Conservation (phyloP, 1,284 basidiomycete genomes). For the Laetiporus sulphureus region DNA sequence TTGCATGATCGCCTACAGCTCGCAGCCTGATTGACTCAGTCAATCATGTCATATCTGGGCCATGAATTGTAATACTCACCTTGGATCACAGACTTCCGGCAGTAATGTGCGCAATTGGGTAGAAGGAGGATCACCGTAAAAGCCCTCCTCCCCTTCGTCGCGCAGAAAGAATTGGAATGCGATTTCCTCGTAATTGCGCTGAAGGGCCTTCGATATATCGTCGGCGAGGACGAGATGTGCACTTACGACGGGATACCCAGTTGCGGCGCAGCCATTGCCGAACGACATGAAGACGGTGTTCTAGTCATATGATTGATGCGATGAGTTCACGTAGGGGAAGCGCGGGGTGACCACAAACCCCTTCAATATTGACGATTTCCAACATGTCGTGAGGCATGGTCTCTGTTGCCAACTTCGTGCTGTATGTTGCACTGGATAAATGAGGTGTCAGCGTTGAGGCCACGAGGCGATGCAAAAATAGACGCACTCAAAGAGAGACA, state of each 20-base stretch:
- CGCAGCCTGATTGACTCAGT: too few species aligned
- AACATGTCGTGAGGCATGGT: neutral
- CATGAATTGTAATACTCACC: constrained; percentile 29
- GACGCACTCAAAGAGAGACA: constrained; percentile 41
- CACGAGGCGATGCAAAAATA: neutral
- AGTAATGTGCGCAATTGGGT: constrained; percentile 1
- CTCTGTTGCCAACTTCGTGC: neutral
- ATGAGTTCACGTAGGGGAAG: too few species aligned
- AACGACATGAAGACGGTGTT: constrained; percentile 33
- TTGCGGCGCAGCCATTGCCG: constrained; percentile 29
- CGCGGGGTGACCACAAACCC: too few species aligned
- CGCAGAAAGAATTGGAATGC: constrained; percentile 13
- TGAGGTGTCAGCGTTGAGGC: neutral
- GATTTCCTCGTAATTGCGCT: constrained; percentile 13
- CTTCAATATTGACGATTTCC: neutral
- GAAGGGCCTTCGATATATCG: neutral
- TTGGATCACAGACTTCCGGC: constrained; percentile 26
- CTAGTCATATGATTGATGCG: constrained; percentile 25
- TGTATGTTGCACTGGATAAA: neutral
- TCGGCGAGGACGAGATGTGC: neutral
- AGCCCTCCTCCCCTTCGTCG: constrained; percentile 11
- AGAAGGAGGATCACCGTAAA: constrained; percentile 11
- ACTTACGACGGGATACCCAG: constrained; percentile 34
- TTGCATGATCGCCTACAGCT: constrained; percentile 13
- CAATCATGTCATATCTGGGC: too few species aligned